Conservation (phyloP, 108 stramenopile genomes). For the Fistulifera pelliculosa region DNA sequence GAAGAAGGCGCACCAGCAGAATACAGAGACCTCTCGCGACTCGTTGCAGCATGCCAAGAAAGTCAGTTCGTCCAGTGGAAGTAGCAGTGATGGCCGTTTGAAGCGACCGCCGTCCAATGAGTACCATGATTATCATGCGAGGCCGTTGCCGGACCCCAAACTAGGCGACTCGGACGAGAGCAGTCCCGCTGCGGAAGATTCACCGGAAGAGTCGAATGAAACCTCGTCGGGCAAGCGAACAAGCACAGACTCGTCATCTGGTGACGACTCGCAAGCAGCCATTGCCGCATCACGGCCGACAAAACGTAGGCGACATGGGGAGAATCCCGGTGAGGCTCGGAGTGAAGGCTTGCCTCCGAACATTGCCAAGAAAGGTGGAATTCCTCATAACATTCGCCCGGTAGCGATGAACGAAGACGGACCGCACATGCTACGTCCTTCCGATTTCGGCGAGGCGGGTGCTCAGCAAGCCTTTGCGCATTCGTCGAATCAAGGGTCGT, state of each 20-base stretch:
- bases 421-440: slow-evolving; percentile 27
- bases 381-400: slow-evolving; percentile 53
- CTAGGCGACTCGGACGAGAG: slow-evolving; percentile 35
- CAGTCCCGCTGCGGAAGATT: slow-evolving; percentile 40
- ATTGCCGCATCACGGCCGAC: slow-evolving; percentile 13
- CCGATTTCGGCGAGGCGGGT: no score
- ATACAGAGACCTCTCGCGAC: slow-evolving; percentile 9
- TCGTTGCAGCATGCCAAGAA: slow-evolving; percentile 21
- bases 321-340: background rate
- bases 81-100: slow-evolving; percentile 24
- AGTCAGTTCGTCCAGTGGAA: slow-evolving; percentile 55
- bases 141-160: slow-evolving; percentile 58
- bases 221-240: slow-evolving; percentile 44
- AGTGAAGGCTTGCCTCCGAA: slow-evolving; percentile 28
- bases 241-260: slow-evolving; percentile 60
- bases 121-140: slow-evolving; percentile 76
- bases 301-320: slow-evolving; percentile 30
- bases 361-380: slow-evolving; percentile 71
- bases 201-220: slow-evolving; percentile 24
- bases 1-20: slow-evolving; percentile 11
- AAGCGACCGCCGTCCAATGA: slow-evolving; percentile 31
- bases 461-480: slow-evolving; percentile 45
- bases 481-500: slow-evolving; percentile 2
- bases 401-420: slow-evolving; percentile 17
- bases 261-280: slow-evolving; percentile 37